Percentiles rank a stretch among this genome's conserved stretches.
These are phyloP conservation scores for Pichia heedii DNA, from an alignment of 805 yeast genomes.

Conservation along the genomic window DNA sequence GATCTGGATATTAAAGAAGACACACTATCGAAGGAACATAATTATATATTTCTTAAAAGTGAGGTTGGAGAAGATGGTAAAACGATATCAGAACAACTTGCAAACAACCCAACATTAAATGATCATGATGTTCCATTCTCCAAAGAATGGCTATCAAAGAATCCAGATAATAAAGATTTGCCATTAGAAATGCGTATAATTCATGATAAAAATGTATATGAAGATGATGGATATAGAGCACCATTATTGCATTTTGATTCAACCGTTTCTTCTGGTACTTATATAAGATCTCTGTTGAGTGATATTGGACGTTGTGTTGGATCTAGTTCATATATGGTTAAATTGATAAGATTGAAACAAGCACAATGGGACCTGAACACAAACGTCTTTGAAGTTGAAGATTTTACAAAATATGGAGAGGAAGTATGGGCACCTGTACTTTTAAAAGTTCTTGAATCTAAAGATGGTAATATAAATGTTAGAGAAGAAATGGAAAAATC, in stretches of 20 bases:
- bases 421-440: slow-evolving; percentile 64
- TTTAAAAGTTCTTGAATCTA: slow-evolving; percentile 37
- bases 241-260: slow-evolving; percentile 68
- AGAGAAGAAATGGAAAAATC: slow-evolving; percentile 29
- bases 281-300: slow-evolving; percentile 80
- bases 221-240: slow-evolving; percentile 39
- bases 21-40: slow-evolving; percentile 46
- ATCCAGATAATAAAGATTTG: slow-evolving; percentile 23
- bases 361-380: slow-evolving; percentile 75
- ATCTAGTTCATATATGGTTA: slow-evolving; percentile 82
- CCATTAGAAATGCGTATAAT: slow-evolving; percentile 33
- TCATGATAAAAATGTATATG: slow-evolving; percentile 26
- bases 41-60: slow-evolving; percentile 37
- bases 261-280: slow-evolving; percentile 89
- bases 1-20: slow-evolving; percentile 46
- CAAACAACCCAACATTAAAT: slow-evolving; percentile 45
- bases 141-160: slow-evolving; percentile 40
- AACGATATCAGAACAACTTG: slow-evolving; percentile 30
- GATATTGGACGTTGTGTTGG: slow-evolving; percentile 80
- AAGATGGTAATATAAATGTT: slow-evolving; percentile 33
- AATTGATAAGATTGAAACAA: slow-evolving; percentile 63
- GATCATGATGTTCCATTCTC: slow-evolving; percentile 58
- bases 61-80: slow-evolving; percentile 40
- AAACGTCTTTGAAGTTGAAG: slow-evolving; percentile 58
- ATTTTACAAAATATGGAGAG: slow-evolving; percentile 53